These are phyloP conservation scores for Trichoderma arundinaceum DNA, from an alignment of 2,329 filamentous ascomycete genomes.

Conservation along the genomic window DNA sequence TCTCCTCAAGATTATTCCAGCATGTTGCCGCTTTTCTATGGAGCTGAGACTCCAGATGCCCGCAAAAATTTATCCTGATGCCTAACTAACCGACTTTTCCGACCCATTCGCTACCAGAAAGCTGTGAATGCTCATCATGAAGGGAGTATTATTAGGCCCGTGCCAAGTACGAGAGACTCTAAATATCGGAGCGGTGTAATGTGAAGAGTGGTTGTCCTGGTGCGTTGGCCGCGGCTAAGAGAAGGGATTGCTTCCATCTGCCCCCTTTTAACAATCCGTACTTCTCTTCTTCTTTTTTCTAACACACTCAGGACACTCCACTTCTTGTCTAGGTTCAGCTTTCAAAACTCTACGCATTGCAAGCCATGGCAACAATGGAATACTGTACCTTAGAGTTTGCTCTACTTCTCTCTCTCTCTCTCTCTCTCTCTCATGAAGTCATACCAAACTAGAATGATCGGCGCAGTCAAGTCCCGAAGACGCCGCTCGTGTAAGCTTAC, in stretches of 20 bases:
- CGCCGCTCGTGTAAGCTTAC: conserved; percentile 13
- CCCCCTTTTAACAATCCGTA: no score
- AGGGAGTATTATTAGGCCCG: neutral
- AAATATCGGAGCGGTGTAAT: neutral
- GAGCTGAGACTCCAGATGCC: conserved; percentile 10
- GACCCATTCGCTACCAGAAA: conserved; percentile 9
- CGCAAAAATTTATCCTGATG: conserved; percentile 26
- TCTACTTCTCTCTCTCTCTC: neutral
- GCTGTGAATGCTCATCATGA: neutral
- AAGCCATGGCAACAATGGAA: no score
- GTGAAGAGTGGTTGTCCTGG: neutral
- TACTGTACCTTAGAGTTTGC: no score
- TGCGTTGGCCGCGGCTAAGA: no score
- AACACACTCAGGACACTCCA: no score
- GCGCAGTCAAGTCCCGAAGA: neutral
- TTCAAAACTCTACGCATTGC: no score
- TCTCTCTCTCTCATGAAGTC: neutral
- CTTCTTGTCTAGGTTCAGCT: no score
- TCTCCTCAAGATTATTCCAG: neutral
- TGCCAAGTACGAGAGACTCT: neutral
- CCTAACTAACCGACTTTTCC: conserved; percentile 26
- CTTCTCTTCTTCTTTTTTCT: no score
- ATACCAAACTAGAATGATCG: conserved; percentile 4
- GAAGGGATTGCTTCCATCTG: no score
- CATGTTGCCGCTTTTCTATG: conserved; percentile 11